Conservation (phyloP, 139 green algal genomes). For the Pleodorina starrii region DNA sequence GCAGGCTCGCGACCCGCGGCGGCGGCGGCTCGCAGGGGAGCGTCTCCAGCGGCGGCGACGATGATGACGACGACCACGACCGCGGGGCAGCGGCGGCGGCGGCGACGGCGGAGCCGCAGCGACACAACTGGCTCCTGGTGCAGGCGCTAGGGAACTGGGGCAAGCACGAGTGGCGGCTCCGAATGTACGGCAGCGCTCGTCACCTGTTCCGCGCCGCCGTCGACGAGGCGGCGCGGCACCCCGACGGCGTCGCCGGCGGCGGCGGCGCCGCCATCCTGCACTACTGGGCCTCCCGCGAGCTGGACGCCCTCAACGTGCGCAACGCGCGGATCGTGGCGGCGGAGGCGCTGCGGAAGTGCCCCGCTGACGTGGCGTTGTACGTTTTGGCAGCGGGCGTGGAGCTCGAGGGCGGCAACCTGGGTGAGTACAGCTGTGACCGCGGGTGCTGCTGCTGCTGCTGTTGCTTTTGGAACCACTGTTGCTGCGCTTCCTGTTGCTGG, state of each 20-base stretch:
- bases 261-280: conserved; percentile 58
- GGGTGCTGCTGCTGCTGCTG: too few relatives aligned
- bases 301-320: conserved; percentile 69
- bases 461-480: too few relatives aligned
- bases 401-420: conserved; percentile 31
- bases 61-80: background rate
- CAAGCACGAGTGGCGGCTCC: conserved; percentile 63
- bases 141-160: conserved; percentile 72
- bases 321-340: conserved; percentile 59
- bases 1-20: background rate
- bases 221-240: conserved; percentile 59
- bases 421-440: conserved; percentile 43
- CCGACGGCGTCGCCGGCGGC: conserved; percentile 38
- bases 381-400: conserved; percentile 49
- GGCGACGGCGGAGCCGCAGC: background rate
- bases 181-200: conserved; percentile 61
- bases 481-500: too few relatives aligned
- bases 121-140: conserved; percentile 46
- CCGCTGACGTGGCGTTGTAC: conserved; percentile 52
- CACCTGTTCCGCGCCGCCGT: conserved; percentile 68
- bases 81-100: background rate
- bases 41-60: background rate
- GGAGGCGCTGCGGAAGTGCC: conserved; percentile 58
- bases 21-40: background rate
- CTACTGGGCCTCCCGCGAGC: conserved; percentile 69